These are phyloP conservation scores for Strobilomyces dryophilus DNA, from an alignment of 768 basidiomycete species.

Conservation along the genomic window DNA sequence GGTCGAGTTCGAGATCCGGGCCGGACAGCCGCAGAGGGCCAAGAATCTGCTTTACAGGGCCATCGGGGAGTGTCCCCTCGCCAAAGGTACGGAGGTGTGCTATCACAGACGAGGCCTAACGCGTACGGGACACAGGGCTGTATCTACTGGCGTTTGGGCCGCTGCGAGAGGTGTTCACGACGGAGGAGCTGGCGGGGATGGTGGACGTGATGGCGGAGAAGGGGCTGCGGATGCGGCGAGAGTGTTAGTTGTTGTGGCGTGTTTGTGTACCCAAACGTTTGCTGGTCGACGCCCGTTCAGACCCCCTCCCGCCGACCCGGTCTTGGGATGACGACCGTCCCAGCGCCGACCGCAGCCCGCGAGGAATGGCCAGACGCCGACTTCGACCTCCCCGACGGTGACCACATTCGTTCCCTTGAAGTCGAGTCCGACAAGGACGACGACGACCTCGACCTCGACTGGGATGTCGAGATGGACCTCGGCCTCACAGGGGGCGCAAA, in stretches of 20 bases:
- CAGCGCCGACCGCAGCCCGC: constrained; percentile 52
- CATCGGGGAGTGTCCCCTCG: constrained; percentile 67
- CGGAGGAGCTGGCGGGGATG: constrained; percentile 54
- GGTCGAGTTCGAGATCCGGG: constrained; percentile 72
- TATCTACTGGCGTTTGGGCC: constrained; percentile 77
- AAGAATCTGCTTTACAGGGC: constrained; percentile 74
- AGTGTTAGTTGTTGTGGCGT: constrained; percentile 26
- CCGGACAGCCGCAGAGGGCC: constrained; percentile 52
- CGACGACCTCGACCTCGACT: constrained; percentile 58
- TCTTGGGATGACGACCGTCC: constrained; percentile 46
- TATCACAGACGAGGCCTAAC: constrained; percentile 11
- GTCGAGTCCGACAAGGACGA: constrained; percentile 61
- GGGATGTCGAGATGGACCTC: constrained; percentile 76
- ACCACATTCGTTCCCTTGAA: constrained; percentile 56
- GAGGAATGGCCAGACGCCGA: constrained; percentile 89
- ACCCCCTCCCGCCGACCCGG: neutral
- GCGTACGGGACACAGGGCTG: constrained; percentile 43
- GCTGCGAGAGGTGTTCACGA: constrained; percentile 57
- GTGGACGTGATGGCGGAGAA: constrained; percentile 77
- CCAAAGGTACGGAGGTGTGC: constrained; percentile 50
- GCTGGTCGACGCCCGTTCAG: neutral
- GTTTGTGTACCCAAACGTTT: constrained; percentile 12
- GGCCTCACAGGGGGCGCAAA: constrained; percentile 53
- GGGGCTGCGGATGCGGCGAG: constrained; percentile 56
- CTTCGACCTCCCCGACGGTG: constrained; percentile 79